Evolutionary conservation across 768 basidiomycete species (phyloP).

Genomic region (Coprinellus aureogranulatus): DNA sequence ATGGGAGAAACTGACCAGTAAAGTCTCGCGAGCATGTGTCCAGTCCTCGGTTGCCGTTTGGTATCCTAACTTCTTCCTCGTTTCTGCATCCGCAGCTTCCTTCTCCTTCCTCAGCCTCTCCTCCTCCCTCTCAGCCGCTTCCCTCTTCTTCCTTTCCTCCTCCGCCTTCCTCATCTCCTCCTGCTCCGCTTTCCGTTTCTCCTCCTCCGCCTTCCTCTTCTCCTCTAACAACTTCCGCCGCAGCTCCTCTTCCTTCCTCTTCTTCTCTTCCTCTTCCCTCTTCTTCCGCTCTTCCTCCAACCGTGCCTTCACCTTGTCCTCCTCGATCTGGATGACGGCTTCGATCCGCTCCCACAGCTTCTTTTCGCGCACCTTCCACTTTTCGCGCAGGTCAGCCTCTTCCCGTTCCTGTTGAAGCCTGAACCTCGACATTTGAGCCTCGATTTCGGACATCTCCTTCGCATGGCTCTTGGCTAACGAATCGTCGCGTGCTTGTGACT

Average conservation of each 20-base stretch:
- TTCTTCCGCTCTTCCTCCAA: conserved; percentile 58
- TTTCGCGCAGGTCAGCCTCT: conserved; percentile 40
- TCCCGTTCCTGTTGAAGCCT: conserved; percentile 44
- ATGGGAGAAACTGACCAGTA: conserved; percentile 43
- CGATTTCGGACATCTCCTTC: conserved; percentile 53
- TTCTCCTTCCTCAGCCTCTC: conserved; percentile 32
- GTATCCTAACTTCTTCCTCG: conserved; percentile 40
- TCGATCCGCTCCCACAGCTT: conserved; percentile 60
- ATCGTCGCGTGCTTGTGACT: conserved; percentile 41
- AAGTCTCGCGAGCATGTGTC: conserved; percentile 49
- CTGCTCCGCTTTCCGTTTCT: conserved; percentile 40
- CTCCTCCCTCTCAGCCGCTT: conserved; percentile 32
- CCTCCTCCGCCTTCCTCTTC: conserved; percentile 40
- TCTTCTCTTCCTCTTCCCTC: conserved; percentile 45
- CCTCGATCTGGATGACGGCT: conserved; percentile 57
- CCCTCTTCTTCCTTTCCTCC: conserved; percentile 36
- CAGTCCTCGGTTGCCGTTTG: conserved; percentile 64
- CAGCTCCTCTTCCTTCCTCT: conserved; percentile 39
- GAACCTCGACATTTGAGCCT: conserved; percentile 41
- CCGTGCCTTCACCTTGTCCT: conserved; percentile 51
- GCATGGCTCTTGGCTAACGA: conserved; percentile 40
- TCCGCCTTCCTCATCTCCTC: conserved; percentile 38
- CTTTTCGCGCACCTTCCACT: conserved; percentile 55
- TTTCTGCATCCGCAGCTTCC: conserved; percentile 27
- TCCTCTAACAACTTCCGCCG: conserved; percentile 49